These are phyloP conservation scores for Nephelium lappaceum DNA, from an alignment of 345 rosid genomes.

Conservation along the genomic window DNA sequence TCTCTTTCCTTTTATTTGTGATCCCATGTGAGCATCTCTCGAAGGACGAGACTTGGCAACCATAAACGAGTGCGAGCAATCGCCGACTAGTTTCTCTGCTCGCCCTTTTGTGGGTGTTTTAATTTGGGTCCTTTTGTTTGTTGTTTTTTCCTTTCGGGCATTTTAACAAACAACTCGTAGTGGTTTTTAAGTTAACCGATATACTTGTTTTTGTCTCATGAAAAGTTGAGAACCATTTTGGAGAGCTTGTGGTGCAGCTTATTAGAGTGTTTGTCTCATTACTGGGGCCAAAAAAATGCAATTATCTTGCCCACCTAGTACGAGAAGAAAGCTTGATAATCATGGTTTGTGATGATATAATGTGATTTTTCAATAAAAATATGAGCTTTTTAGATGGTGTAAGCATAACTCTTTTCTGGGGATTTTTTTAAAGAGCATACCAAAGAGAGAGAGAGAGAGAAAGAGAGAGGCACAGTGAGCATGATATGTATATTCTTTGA, in stretches of 20 bases:
- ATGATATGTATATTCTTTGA: conserved; percentile 15
- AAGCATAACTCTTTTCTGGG: conserved; percentile 26
- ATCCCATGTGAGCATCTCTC: conserved; percentile 65
- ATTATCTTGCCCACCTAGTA: conserved; percentile 16
- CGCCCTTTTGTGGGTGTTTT: conserved; percentile 6
- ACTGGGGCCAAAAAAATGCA: conserved; percentile 6
- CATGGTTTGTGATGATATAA: conserved; percentile 35
- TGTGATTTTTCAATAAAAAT: conserved; percentile 39
- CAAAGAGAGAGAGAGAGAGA: not conserved
- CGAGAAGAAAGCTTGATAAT: conserved; percentile 27
- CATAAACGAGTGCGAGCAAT: conserved; percentile 27
- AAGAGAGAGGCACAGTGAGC: conserved; percentile 23
- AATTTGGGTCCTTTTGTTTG: conserved; percentile 7
- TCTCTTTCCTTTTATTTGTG: conserved; percentile 46
- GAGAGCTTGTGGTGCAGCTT: not conserved
- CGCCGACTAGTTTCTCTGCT: conserved; percentile 26
- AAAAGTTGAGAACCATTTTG: not conserved
- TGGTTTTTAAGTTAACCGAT: not conserved
- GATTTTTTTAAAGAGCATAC: not conserved
- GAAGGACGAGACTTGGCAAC: conserved; percentile 49
- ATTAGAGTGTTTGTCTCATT: conserved; percentile 1
- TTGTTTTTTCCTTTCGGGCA: not conserved
- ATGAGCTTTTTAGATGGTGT: conserved; percentile 27
- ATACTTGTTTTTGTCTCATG: conserved; percentile 1
- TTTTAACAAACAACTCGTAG: conserved; percentile 11